Evolutionary conservation across 192 early-diverging fungal species (phyloP), one percentile per base, ranked within the genome.

Genomic region (Coemansia sp.): DNA sequence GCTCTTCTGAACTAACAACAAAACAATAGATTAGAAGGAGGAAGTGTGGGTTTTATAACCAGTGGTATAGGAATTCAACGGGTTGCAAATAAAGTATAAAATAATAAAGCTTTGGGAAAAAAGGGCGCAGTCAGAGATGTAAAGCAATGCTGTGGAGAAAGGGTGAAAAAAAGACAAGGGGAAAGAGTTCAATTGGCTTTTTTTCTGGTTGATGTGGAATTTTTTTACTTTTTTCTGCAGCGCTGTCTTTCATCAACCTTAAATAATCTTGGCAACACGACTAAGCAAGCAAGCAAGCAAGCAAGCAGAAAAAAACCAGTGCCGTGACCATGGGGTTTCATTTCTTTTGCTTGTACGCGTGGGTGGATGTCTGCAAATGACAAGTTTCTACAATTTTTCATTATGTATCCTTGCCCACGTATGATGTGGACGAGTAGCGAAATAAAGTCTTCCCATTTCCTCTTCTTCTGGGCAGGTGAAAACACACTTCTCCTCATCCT

Each of bases 61-160:
- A 58, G 17, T 17, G 38, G 38, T n/a, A n/a, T n/a, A n/a, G n/a
- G n/a, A n/a, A n/a, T n/a, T n/a, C n/a, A n/a, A n/a, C n/a, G n/a
- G n/a, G n/a, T n/a, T n/a, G n/a, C n/a, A n/a, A n/a, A n/a, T n/a
- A n/a, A n/a, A n/a, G n/a, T n/a, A n/a, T n/a, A n/a, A n/a, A n/a
- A n/a, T n/a, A n/a, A n/a, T n/a, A n/a, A n/a, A n/a, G n/a, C n/a
- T 17, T 41, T 13, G 1, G 37, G 23, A 25, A 58, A 58, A 19
- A 58, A 58, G 44, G 19, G 27, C 28, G 25, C 38, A 42, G 36
- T 58, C 52, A 33, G 19, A 31, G 25, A 60, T 36, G 44, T 19
- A 27, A 44, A 37, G 62, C 50, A 44, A 31, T 36, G 61, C 1
- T 40, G 31, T 31, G 23, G 30, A 54, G 52, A 54, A 53, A 23